These are phyloP conservation scores for Metschnikowia gelsemii DNA, from an alignment of 805 yeast species.

Conservation along the genomic window DNA sequence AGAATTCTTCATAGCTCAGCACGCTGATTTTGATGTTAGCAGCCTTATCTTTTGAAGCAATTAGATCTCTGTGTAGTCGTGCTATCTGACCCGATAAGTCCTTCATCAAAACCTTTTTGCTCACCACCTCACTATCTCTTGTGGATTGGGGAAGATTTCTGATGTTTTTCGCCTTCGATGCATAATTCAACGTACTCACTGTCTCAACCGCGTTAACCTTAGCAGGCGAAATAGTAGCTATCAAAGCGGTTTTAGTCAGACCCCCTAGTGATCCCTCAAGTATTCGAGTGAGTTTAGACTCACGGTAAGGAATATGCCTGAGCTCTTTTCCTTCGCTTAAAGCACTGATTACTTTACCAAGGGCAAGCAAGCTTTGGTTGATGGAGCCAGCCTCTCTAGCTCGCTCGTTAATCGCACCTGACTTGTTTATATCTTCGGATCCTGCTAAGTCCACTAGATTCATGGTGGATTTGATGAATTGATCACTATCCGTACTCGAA, in stretches of 20 bases:
- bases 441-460: constrained; percentile 94
- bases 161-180: constrained; percentile 81
- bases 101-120: constrained; percentile 54
- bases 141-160: constrained; percentile 58
- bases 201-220: constrained; percentile 77
- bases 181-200: constrained; percentile 80
- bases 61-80: constrained; percentile 56
- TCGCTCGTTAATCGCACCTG: constrained; percentile 83
- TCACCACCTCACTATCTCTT: constrained; percentile 37
- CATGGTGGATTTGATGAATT: constrained; percentile 55
- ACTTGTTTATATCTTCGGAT: constrained; percentile 80
- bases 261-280: constrained; percentile 87
- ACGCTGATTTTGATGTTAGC: constrained; percentile 62
- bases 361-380: constrained; percentile 80
- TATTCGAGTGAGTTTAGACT: constrained; percentile 72
- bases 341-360: constrained; percentile 83
- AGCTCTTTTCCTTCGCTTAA: constrained; percentile 31
- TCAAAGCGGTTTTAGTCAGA: constrained; percentile 77
- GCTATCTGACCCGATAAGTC: constrained; percentile 55
- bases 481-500: constrained; percentile 21
- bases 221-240: constrained; percentile 88
- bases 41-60: constrained; percentile 60
- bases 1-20: constrained; percentile 43
- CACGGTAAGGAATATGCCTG: constrained; percentile 81
- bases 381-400: constrained; percentile 94